Evolutionary conservation across 1,139 yeast genomes (phyloP), one percentile per base, ranked within the genome.

Genomic region (Kodamaea sp.): DNA sequence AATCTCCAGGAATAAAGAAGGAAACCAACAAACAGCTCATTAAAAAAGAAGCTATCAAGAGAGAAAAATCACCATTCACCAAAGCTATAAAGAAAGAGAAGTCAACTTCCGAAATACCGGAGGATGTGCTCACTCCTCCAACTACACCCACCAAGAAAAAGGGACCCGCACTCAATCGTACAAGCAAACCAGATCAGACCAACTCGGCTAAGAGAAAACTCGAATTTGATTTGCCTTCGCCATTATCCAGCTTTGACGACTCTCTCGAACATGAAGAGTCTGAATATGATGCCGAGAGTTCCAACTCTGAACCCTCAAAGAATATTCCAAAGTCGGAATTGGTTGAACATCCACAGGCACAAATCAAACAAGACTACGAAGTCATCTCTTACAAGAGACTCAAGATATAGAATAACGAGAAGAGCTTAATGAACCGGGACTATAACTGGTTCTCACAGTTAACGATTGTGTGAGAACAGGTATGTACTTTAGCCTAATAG

Each of bases 121-220:
- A 34, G 29, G 41, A 25, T 7, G 42, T 47, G 4, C 42, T 51
- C 22, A 59, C 66, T 3, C 66, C 66, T 5, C 67, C 66, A 9
- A 30, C 57, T 10, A 61, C 67, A 3, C 67, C 66, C n/a, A 51
- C 50, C 31, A 55, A 53, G 32, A 56, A 48, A 32, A 34, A 44
- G 15, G 30, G 41, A 36, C 53, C 52, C 2, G 39, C 51, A 7
- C 35, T 46, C 19, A 41, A 43, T 23, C 29, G 45, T 25, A 12
- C 10, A 16, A 14, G 26, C 15, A 40, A 34, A 15, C 29, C 20
- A 15, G 28, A 25, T 20, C 24, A 24, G 25, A 15, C n/a, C 22
- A 30, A 14, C 31, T 35, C 21, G 39, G 39, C 15, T 24, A 24
- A n/a, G 13, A 18, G 21, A 18, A 18, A 18, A 9, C 9, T 18